Base-by-base conservation (phyloP, 257 asterid genomes). In the Handroanthus guayacan region DNA sequence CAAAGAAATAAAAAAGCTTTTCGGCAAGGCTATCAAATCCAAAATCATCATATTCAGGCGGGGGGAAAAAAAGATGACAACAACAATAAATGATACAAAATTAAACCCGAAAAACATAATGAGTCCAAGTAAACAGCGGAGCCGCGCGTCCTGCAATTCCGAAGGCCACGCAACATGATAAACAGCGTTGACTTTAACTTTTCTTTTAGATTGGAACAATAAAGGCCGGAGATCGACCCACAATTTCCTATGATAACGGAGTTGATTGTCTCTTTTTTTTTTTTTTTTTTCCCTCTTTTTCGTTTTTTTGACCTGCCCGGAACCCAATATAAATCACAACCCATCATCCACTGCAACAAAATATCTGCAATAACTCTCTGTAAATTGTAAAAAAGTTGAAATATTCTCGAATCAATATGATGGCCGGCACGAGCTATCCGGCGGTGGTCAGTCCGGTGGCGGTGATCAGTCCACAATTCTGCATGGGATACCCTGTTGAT, bases 381-480 rank as follows among this genome's bases (percentile, higher is more conserved):
- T 5, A 4, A 43, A 43, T 11, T 64, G n/a, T 10, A 16, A 16
- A 1, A n/a, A 3, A 41, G 4, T 41, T 2, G 4, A 17, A 61
- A 3, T 25, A 52, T 17, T 38, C 58, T 13, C 43, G 48, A 77
- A 68, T 50, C 50, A 48, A 66, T 0, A 82, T 64, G 80, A 79
- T 78, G 86, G 70, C 76, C n/a, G 90, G 81, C 13, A 13, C 79
- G 41, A 86, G 78, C 67, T 78, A 85, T 17, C 69, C 79, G 55
- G 64, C 80, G 52, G 25, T 25, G 75, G 9, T 75, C 45, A 43
- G 61, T 36, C 79, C 82, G 51, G 12, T 78, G 52, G 90, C 86
- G 0, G 88, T 94, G 36, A 76, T 92, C 68, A 74, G 92, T 85
- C 92, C 95, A 0, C 96, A 92, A 1, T 91, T 88, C 86, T 86